Evolutionary conservation across 169 alveolate genomes (phyloP).

Genomic region (Plasmodium berghei): DNA sequence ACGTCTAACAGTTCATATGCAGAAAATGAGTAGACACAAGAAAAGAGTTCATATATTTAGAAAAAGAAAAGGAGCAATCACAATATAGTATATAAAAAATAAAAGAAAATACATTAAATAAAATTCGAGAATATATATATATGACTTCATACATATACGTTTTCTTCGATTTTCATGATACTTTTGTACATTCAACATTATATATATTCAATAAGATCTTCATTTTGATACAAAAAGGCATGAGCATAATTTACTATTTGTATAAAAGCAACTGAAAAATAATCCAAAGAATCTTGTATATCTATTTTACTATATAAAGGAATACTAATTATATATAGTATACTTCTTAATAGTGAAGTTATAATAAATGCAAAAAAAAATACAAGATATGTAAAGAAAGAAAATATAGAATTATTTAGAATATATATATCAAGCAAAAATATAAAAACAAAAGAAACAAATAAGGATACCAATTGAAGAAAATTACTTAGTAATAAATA

Average conservation of each 20-base stretch:
- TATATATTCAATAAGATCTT: neutral
- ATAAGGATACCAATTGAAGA: neutral
- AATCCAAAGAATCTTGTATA: constrained; percentile 9
- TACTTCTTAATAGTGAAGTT: constrained; percentile 13
- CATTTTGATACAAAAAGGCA: neutral
- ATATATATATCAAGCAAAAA: constrained; percentile 17
- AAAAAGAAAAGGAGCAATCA: neutral
- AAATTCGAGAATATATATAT: no score
- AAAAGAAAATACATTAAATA: neutral
- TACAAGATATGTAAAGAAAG: constrained; percentile 16
- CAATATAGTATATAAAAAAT: neutral
- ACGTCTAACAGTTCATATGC: neutral
- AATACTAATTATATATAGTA: constrained; percentile 16
- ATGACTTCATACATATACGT: no score
- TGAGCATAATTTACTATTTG: constrained; percentile 13
- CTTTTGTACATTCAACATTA: neutral
- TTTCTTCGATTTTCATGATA: no score
- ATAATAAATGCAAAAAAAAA: constrained; percentile 7
- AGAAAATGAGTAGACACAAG: neutral
- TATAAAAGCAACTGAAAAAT: constrained; percentile 9
- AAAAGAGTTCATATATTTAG: neutral
- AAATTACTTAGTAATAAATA: neutral
- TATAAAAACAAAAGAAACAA: constrained; percentile 25
- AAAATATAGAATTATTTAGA: constrained; percentile 11
- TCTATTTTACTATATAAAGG: constrained; percentile 17